Percentiles rank a stretch among this genome's conserved stretches.
Conservation (phyloP, 106 monocot species). For the Narthecium ossifragum region DNA sequence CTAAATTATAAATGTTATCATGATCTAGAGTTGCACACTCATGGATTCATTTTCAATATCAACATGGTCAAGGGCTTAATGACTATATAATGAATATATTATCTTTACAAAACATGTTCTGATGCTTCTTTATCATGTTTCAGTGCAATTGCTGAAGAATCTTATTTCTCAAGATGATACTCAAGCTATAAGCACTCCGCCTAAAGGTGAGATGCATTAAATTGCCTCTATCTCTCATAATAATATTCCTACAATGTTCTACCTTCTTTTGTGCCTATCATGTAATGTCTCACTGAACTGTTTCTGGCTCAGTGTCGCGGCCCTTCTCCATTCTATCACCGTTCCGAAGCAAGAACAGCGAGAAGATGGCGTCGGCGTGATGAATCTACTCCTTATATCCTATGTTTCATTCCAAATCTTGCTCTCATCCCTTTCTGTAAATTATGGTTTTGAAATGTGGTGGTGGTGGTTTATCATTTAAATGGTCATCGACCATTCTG, state of each 20-base stretch:
- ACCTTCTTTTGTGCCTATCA: background rate
- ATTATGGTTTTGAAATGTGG: background rate
- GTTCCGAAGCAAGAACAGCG: conserved; percentile 42
- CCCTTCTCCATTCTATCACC: conserved; percentile 56
- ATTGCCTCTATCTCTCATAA: background rate
- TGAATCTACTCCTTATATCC: background rate
- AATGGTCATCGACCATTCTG: background rate
- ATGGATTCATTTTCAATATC: background rate
- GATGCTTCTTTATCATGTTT: conserved; percentile 7
- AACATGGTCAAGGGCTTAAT: too few relatives aligned
- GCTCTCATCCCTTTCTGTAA: background rate
- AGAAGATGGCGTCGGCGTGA: conserved; percentile 37
- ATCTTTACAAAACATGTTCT: background rate
- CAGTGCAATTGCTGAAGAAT: conserved; percentile 67
- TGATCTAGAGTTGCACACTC: background rate
- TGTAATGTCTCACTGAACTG: background rate
- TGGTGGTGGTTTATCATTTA: background rate
- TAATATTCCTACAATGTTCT: background rate
- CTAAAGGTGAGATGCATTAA: conserved; percentile 42
- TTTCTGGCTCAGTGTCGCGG: conserved; percentile 36
- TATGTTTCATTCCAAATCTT: background rate
- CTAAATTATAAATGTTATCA: background rate
- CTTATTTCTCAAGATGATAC: conserved; percentile 67
- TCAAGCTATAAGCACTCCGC: conserved; percentile 22
- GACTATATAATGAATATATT: background rate